Base-by-base conservation (phyloP, 768 basidiomycete genomes). In the Suillus hirtellus region DNA sequence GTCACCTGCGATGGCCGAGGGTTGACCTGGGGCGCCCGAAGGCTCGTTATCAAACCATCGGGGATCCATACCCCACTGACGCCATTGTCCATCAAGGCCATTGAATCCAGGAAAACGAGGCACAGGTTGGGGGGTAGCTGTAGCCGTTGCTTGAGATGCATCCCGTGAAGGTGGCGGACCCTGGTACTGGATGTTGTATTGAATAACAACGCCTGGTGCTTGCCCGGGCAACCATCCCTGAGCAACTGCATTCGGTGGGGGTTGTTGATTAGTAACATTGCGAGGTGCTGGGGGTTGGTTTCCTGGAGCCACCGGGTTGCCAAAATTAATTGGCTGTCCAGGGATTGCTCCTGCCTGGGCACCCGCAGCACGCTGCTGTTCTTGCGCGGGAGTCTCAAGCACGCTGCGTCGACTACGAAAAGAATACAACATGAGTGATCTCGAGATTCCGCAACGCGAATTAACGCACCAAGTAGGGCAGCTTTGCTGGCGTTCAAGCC, bases 401-500 rank as follows among this genome's bases (percentile, higher is more conserved):
- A 94, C 92, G 47, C 87, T 89, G 50, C 90, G 86, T 60, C 92
- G 90, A 72, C 92, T 93, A 62, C 53, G 40, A 47, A 34, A 60
- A 19, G 8, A 58, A 19, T 27, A 46, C 14, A 52, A 64, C 12
- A 63, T 68, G 47, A 69, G 64, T 61, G 50, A 42, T 61, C 19
- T 47, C 44, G 42, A 69, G 63, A 15, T 44, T 15, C 49, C 27
- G 49, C 38, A 4, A 37, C 17, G 19, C 15, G 52, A 56, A 63
- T 62, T 24, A 40, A 75, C 89, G 76, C 58, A 96, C 96, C 96
- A 99, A 47, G 97, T 99, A 1, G 97, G 97, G 74, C 97, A 99
- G 69, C 93, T 99, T 76, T 99, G 97, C 75, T 99, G 97, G 50
- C 97, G 85, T 76, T 99, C 97, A 34, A 99, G 84, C 97, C 97